Percentiles rank a stretch among this genome's conserved stretches.
phyloP scores from a whole-genome alignment of 2,329 filamentous ascomycete genomes.

The Calonectria henricotiae region DNA sequence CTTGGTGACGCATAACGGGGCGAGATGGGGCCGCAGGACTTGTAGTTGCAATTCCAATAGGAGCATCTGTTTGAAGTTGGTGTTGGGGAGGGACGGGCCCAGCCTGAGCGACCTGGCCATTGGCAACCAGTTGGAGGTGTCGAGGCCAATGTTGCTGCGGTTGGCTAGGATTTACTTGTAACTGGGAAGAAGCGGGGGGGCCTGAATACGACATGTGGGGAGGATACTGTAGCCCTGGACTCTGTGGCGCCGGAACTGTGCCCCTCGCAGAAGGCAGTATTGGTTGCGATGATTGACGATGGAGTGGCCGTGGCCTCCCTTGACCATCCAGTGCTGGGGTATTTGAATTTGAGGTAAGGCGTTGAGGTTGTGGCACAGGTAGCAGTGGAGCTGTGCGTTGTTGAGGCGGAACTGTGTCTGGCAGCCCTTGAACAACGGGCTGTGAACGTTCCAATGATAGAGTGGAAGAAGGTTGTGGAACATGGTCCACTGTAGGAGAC shows the following conservation, averaged over 20 bases:
- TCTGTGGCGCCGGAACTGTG: not conserved
- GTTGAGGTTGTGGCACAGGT: not conserved
- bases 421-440: not conserved
- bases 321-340: not conserved
- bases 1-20: not conserved
- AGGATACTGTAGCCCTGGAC: conserved; percentile 30
- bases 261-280: not conserved
- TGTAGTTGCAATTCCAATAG: not conserved
- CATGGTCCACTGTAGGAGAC: conserved; percentile 2
- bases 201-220: conserved; percentile 22
- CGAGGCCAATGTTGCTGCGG: not conserved
- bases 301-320: conserved; percentile 5
- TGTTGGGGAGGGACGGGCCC: not conserved
- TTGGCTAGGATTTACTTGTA: not conserved
- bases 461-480: conserved; percentile 10
- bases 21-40: not conserved
- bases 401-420: not conserved
- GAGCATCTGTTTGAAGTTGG: conserved; percentile 1
- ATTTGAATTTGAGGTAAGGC: not conserved
- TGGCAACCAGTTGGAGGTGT: not conserved
- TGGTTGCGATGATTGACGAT: conserved; percentile 16
- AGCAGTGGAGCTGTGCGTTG: not conserved
- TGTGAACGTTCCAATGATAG: not conserved
- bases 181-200: not conserved
- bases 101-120: not conserved